Percentiles rank a stretch among this genome's conserved stretches.
Evolutionary conservation across 805 yeast genomes (phyloP).

Genomic region (Candida rishiriensis): DNA sequence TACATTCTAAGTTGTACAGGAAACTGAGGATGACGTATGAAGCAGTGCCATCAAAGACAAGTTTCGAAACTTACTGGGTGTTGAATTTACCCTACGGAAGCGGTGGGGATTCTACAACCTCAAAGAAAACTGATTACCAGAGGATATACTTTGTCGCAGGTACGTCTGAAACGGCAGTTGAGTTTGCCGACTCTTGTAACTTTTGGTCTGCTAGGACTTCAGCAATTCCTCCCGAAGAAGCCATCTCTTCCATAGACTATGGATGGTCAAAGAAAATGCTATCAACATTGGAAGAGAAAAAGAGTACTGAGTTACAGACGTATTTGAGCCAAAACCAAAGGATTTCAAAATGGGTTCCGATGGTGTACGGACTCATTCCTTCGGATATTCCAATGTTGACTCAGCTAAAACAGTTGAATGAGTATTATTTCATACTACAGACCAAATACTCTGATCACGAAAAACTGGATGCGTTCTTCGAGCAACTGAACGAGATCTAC

Average conservation of each 20-base stretch:
- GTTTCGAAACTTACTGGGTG: slow-evolving; percentile 44
- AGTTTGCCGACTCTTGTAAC: slow-evolving; percentile 72
- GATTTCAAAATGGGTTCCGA: slow-evolving; percentile 41
- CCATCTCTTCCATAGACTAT: slow-evolving; percentile 71
- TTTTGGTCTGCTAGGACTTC: slow-evolving; percentile 89
- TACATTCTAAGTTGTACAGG: slow-evolving; percentile 20
- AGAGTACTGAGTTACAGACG: slow-evolving; percentile 5
- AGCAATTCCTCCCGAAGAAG: slow-evolving; percentile 71
- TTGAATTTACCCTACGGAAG: slow-evolving; percentile 48
- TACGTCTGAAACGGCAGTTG: slow-evolving; percentile 60
- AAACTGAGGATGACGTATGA: slow-evolving; percentile 11
- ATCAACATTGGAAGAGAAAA: slow-evolving; percentile 7
- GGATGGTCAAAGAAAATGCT: slow-evolving; percentile 59
- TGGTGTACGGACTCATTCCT: slow-evolving; percentile 23
- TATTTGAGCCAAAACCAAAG: slow-evolving; percentile 26
- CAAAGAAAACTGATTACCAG: slow-evolving; percentile 18
- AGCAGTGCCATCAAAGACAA: slow-evolving; percentile 28
- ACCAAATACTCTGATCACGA: slow-evolving; percentile 40
- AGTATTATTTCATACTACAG: slow-evolving; percentile 37
- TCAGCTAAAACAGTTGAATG: slow-evolving; percentile 37
- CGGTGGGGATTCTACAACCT: slow-evolving; percentile 14
- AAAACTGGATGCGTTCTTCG: slow-evolving; percentile 12
- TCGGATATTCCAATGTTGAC: slow-evolving; percentile 27
- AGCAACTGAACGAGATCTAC: slow-evolving; percentile 11
- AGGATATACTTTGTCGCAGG: slow-evolving; percentile 61